Percentiles rank a stretch among this genome's conserved stretches.
phyloP scores from a whole-genome alignment of 805 yeast genomes.

The Pichia occidentalis region DNA sequence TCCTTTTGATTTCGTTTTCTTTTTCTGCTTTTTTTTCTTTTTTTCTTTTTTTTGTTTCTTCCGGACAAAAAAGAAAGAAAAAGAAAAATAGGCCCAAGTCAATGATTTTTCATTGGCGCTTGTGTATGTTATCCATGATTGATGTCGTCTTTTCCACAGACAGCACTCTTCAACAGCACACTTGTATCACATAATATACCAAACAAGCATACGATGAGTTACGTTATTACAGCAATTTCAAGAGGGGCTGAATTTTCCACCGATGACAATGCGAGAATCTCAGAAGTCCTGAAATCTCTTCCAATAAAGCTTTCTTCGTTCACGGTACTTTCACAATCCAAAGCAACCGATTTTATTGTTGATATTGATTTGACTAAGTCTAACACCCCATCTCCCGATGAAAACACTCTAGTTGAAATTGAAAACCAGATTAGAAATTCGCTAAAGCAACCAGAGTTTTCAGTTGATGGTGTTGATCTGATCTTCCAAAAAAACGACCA shows the following conservation, averaged over 20 bases:
- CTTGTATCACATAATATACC: no score
- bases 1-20: no score
- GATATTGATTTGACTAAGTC: slow-evolving; percentile 19
- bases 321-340: slow-evolving; percentile 27
- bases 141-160: no score
- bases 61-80: no score
- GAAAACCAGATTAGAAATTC: slow-evolving; percentile 12
- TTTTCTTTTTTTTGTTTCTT: no score
- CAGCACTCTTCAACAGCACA: no score
- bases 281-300: slow-evolving; percentile 23
- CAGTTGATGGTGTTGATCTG: slow-evolving; percentile 33
- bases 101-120: no score
- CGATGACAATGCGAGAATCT: slow-evolving; percentile 19
- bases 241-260: slow-evolving; percentile 19
- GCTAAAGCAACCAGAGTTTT: slow-evolving; percentile 18
- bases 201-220: no score
- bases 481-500: slow-evolving; percentile 33
- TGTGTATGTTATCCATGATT: no score
- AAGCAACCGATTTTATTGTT: slow-evolving; percentile 35
- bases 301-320: slow-evolving; percentile 28
- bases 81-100: no score
- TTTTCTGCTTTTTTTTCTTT: no score
- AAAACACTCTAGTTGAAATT: slow-evolving; percentile 16
- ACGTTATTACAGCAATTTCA: slow-evolving; percentile 29
- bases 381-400: slow-evolving; percentile 4